Evolutionary conservation across 2,329 filamentous ascomycete species (phyloP), one percentile per base, ranked within the genome.

Genomic region (Colletotrichum lini): DNA sequence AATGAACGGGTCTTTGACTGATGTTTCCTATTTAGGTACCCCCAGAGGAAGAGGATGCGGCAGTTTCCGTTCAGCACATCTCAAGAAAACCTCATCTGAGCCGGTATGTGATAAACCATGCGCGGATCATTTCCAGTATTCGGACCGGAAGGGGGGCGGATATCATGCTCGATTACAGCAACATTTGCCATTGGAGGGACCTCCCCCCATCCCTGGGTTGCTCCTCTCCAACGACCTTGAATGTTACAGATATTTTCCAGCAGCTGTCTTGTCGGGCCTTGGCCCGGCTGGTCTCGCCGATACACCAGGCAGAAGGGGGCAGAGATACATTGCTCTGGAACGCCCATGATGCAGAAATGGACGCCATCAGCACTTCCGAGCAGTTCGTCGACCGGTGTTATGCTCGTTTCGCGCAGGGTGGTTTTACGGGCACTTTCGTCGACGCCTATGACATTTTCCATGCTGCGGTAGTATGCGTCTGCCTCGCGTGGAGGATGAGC

Each of bases 391-490:
- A 40, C 18, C 35, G 38, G 12, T 42, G 30, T 13, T 70, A 72
- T 40, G 45, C 53, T 15, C 30, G 26, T 23, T 66, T 56, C n/a
- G 44, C 30, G 3, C 21, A 44, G 10, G 66, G 66, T 1, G 30
- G 18, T 5, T 65, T 61, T 13, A n/a, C 49, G 2, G 56, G 60
- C 18, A 61, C n/a, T 9, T 70, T 72, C 38, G 35, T 72, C 35
- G 66, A 72, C n/a, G 70, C 66, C 4, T 72, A 72, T 7, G 61
- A 70, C 12, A 47, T 65, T 12, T 57, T 72, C 8, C 67, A 69
- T 26, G 70, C 66, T 23, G 70, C 44, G 10, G 62, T 72, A 15
- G 44, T 62, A 16, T 64, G 38, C 40, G 47, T 38, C 1, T 72
- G 61, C 13, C 70, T 72, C 6, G 35, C 26, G 6, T 26, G 50